Evolutionary conservation across 805 yeast species (phyloP).

Genomic region (Candida mattraensis): DNA sequence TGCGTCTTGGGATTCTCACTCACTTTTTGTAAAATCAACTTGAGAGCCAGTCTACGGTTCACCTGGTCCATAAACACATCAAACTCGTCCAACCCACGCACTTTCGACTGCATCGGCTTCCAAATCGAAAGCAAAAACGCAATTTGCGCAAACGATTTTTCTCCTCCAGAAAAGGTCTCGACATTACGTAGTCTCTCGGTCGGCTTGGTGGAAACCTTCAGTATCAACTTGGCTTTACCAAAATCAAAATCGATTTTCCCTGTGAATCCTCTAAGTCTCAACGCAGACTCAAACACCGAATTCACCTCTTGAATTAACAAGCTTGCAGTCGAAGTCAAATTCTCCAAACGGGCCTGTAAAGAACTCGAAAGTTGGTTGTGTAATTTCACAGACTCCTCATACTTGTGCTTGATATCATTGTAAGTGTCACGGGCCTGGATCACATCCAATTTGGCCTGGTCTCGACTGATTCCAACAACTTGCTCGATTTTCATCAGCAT

Average conservation of each 20-base stretch:
- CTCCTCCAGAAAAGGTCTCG: conserved; percentile 93
- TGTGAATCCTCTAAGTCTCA: conserved; percentile 66
- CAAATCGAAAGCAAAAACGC: conserved; percentile 86
- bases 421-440: conserved; percentile 43
- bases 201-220: conserved; percentile 61
- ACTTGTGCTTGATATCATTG: conserved; percentile 42
- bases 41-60: conserved; percentile 77
- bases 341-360: conserved; percentile 41
- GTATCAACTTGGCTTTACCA: conserved; percentile 46
- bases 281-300: conserved; percentile 55
- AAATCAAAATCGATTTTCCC: conserved; percentile 72
- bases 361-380: conserved; percentile 36
- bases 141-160: conserved; percentile 90
- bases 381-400: conserved; percentile 34
- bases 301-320: conserved; percentile 49
- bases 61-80: conserved; percentile 98
- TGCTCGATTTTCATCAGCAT: conserved; percentile 53
- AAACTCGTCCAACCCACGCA: conserved; percentile 92
- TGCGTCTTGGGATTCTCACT: conserved; percentile 67
- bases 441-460: conserved; percentile 51
- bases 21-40: conserved; percentile 68
- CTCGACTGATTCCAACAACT: conserved; percentile 53
- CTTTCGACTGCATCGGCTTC: conserved; percentile 85
- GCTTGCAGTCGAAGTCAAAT: conserved; percentile 40
- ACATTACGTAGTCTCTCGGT: conserved; percentile 64